Evolutionary conservation across 2,329 filamentous ascomycete genomes (phyloP).

Genomic region (Cadophora luteo-olivacea): DNA sequence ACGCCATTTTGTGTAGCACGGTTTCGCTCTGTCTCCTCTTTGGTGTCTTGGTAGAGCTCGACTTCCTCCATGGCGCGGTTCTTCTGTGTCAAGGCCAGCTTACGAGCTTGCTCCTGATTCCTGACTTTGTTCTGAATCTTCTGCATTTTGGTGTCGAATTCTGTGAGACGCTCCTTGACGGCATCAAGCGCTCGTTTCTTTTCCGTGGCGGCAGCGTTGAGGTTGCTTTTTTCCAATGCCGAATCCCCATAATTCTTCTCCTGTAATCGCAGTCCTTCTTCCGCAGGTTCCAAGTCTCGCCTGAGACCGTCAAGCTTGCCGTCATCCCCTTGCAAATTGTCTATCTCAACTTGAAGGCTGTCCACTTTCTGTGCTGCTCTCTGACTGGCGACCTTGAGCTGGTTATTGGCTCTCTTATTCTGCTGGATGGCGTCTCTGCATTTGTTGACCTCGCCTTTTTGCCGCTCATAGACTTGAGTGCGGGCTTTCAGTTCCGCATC

Average conservation of each 20-base stretch:
- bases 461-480: conserved; percentile 43
- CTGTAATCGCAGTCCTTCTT: conserved; percentile 53
- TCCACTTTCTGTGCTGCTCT: conserved; percentile 65
- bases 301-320: conserved; percentile 66
- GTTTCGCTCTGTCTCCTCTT: conserved; percentile 53
- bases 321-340: conserved; percentile 72
- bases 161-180: conserved; percentile 47
- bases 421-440: conserved; percentile 55
- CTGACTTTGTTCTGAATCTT: conserved; percentile 63
- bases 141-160: conserved; percentile 51
- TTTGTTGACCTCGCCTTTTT: conserved; percentile 54
- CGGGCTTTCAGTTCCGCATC: conserved; percentile 60
- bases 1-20: conserved; percentile 53
- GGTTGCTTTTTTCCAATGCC: conserved; percentile 54
- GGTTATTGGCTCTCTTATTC: conserved; percentile 53
- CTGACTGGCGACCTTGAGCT: conserved; percentile 63
- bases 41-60: conserved; percentile 55
- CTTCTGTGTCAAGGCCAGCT: conserved; percentile 63
- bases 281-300: conserved; percentile 59
- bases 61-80: conserved; percentile 63
- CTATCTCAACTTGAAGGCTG: conserved; percentile 62
- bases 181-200: conserved; percentile 48
- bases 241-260: conserved; percentile 63
- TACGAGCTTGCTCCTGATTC: conserved; percentile 55
- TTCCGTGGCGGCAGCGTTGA: conserved; percentile 48